Evolutionary conservation across 2,329 filamentous ascomycete genomes (phyloP).

Genomic region (Fusarium buxicola): DNA sequence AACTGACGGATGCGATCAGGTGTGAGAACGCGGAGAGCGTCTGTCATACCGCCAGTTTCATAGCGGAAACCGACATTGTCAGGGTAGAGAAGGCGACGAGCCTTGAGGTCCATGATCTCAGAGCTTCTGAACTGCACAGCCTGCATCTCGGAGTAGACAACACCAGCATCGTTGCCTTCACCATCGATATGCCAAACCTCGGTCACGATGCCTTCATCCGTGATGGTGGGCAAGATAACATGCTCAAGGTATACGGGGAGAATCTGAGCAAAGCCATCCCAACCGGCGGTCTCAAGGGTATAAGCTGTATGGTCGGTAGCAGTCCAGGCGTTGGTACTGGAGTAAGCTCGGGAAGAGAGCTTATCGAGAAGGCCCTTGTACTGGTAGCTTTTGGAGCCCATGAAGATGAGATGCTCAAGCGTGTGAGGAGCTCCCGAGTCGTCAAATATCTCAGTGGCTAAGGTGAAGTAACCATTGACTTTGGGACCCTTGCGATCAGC

Average conservation of each 20-base stretch:
- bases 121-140: constrained; percentile 85
- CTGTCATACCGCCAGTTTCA: constrained; percentile 98
- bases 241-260: constrained; percentile 96
- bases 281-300: constrained; percentile 93
- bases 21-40: constrained; percentile 85
- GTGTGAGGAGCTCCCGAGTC: constrained; percentile 94
- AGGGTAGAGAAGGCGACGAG: constrained; percentile 85
- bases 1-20: constrained; percentile 93
- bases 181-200: constrained; percentile 97
- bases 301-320: constrained; percentile 97
- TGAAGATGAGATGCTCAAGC: constrained; percentile 84
- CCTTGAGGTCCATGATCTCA: constrained; percentile 88
- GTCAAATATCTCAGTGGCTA: constrained; percentile 97
- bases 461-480: constrained; percentile 91
- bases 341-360: constrained; percentile 92
- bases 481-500: constrained; percentile 96
- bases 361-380: constrained; percentile 98
- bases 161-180: constrained; percentile 92
- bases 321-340: constrained; percentile 96
- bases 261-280: constrained; percentile 96
- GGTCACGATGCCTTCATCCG: constrained; percentile 91
- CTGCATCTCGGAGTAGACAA: constrained; percentile 99
- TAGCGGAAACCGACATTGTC: constrained; percentile 93
- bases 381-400: constrained; percentile 92
- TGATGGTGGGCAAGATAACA: constrained; percentile 89